Percentiles rank a stretch among this genome's conserved stretches.
Conservation (phyloP, 805 yeast species). For the Candida chauliodis region DNA sequence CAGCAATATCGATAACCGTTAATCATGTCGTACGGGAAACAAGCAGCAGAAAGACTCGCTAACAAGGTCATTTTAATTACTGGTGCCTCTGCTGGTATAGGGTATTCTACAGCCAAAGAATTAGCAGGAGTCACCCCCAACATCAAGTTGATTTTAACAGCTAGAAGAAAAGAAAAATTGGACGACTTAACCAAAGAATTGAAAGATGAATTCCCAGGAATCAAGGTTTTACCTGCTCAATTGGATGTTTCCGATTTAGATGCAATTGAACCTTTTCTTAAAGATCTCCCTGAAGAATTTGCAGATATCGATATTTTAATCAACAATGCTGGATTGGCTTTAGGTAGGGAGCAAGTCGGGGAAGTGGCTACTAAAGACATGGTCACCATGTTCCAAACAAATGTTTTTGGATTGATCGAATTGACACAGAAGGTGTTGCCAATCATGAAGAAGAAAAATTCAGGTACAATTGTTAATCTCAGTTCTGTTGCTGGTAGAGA, state of each 20-base stretch:
- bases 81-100: slow-evolving; percentile 42
- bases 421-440: slow-evolving; percentile 37
- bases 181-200: slow-evolving; percentile 23
- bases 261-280: slow-evolving; percentile 26
- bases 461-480: slow-evolving; percentile 36
- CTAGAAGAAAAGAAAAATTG: slow-evolving; percentile 33
- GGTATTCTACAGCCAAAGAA: slow-evolving; percentile 38
- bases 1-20: no score
- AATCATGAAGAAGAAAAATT: slow-evolving; percentile 28
- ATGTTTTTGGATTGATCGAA: slow-evolving; percentile 33
- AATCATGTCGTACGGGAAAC: slow-evolving; percentile 37
- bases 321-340: slow-evolving; percentile 41
- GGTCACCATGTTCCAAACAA: slow-evolving; percentile 35
- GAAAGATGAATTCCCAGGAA: slow-evolving; percentile 18
- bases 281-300: slow-evolving; percentile 28
- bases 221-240: slow-evolving; percentile 24
- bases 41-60: slow-evolving; percentile 37
- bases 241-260: slow-evolving; percentile 28
- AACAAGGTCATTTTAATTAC: slow-evolving; percentile 35
- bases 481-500: slow-evolving; percentile 40
- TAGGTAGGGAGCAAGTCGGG: slow-evolving; percentile 31
- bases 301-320: slow-evolving; percentile 32
- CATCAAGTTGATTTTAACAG: slow-evolving; percentile 33
- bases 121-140: slow-evolving; percentile 36
- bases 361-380: slow-evolving; percentile 26